Conservation (phyloP, 1,139 yeast genomes). For the Pichia sp. region DNA sequence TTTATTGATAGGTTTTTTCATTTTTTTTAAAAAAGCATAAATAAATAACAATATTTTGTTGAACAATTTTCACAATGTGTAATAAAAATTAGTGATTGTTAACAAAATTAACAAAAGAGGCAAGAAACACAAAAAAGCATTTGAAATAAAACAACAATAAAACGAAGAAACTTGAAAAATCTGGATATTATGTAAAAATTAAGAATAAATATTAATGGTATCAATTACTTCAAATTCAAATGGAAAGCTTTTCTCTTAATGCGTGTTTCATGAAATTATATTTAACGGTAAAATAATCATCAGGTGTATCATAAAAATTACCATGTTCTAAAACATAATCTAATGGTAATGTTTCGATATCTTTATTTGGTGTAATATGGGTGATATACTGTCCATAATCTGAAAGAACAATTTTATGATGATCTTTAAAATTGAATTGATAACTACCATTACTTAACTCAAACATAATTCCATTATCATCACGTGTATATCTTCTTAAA, state of each 20-base stretch:
- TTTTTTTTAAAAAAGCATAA: background rate
- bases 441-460: slow-evolving; percentile 87
- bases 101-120: background rate
- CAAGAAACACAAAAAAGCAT: background rate
- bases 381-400: slow-evolving; percentile 72
- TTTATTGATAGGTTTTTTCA: background rate
- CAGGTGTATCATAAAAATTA: slow-evolving; percentile 54
- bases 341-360: slow-evolving; percentile 63
- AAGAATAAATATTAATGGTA: background rate
- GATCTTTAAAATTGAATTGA: slow-evolving; percentile 94
- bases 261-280: slow-evolving; percentile 31
- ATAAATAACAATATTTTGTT: background rate
- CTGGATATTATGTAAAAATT: background rate
- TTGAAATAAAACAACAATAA: background rate
- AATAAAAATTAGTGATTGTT: background rate
- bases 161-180: background rate
- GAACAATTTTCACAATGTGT: background rate
- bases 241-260: slow-evolving; percentile 26
- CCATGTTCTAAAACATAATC: slow-evolving; percentile 56
- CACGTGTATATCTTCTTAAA: slow-evolving; percentile 75
- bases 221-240: slow-evolving; percentile 9
- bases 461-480: slow-evolving; percentile 79
- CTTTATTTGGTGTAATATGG: slow-evolving; percentile 73
- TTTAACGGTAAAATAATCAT: slow-evolving; percentile 46
- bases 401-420: slow-evolving; percentile 77